These are phyloP conservation scores for Agrocybe pediades DNA, from an alignment of 768 basidiomycete species.

Conservation along the genomic window DNA sequence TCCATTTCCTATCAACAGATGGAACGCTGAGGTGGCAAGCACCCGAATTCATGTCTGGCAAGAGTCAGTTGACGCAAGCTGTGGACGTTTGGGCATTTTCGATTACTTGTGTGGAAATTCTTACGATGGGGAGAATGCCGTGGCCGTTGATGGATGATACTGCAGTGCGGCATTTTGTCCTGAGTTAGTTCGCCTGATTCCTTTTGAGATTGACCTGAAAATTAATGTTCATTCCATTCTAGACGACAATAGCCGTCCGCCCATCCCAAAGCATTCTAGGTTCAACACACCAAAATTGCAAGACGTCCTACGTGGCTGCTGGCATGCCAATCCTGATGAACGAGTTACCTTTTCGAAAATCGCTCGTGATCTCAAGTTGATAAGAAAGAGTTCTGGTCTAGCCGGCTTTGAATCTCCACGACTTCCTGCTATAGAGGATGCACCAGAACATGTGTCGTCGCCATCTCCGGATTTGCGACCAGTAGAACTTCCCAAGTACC, in stretches of 20 bases:
- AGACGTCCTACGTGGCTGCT: conserved; percentile 54
- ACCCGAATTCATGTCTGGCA: conserved; percentile 64
- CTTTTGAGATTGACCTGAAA: conserved; percentile 7
- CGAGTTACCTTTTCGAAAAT: conserved; percentile 59
- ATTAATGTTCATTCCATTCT: conserved; percentile 7
- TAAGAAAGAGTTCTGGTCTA: conserved; percentile 42
- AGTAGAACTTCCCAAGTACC: conserved; percentile 16
- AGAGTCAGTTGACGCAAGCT: conserved; percentile 46
- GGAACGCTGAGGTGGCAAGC: conserved; percentile 75
- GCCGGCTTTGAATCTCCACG: conserved; percentile 26
- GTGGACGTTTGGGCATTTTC: conserved; percentile 75
- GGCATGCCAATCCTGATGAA: conserved; percentile 51
- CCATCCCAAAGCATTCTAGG: conserved; percentile 44
- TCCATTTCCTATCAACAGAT: conserved; percentile 38
- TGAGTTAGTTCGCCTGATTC: conserved; percentile 37
- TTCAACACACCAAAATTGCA: conserved; percentile 38
- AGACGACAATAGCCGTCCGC: conserved; percentile 56
- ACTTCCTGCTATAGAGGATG: conserved; percentile 16
- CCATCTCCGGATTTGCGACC: conserved; percentile 38
- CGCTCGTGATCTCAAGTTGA: conserved; percentile 44
- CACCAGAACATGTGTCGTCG: conserved; percentile 16
- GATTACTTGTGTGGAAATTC: conserved; percentile 68
- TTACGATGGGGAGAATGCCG: conserved; percentile 64
- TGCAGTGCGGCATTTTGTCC: conserved; percentile 51
- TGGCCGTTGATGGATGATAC: conserved; percentile 56